These are phyloP conservation scores for Dianthus caryophyllus DNA, from an alignment of 148 eudicot genomes.

Conservation along the genomic window DNA sequence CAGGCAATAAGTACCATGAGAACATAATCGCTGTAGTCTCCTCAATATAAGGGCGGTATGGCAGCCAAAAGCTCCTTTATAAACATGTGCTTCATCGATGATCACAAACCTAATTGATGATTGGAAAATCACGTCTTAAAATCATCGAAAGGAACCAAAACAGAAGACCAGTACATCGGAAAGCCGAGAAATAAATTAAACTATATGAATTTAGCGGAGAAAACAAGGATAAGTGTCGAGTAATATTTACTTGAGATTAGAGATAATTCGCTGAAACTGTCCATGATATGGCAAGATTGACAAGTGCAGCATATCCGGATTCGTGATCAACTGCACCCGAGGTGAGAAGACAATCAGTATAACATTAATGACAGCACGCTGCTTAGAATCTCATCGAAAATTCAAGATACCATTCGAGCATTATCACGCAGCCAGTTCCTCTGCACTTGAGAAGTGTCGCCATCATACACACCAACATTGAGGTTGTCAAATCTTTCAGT, in stretches of 20 bases:
- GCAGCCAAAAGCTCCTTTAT: constrained; percentile 95
- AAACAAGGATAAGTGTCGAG: constrained; percentile 13
- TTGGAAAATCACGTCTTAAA: constrained; percentile 5
- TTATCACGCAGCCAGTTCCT: constrained; percentile 78
- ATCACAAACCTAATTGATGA: constrained; percentile 54
- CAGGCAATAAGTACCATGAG: constrained; percentile 60
- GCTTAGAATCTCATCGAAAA: constrained; percentile 15
- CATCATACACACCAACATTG: constrained; percentile 83
- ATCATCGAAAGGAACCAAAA: neutral
- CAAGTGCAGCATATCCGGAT: constrained; percentile 94
- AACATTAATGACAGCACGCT: neutral
- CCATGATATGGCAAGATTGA: constrained; percentile 90
- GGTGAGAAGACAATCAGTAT: constrained; percentile 21
- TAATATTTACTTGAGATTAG: constrained; percentile 69
- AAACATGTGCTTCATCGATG: constrained; percentile 90
- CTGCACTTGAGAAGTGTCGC: constrained; percentile 75
- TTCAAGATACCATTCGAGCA: constrained; percentile 67
- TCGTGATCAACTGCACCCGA: constrained; percentile 83
- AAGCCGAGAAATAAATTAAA: constrained; percentile 7
- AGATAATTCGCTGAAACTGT: constrained; percentile 64
- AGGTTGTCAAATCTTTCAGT: constrained; percentile 42
- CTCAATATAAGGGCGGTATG: constrained; percentile 89
- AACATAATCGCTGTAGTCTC: constrained; percentile 84
- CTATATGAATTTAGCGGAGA: neutral
- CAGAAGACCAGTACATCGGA: constrained; percentile 4